Conservation (phyloP, 2,329 filamentous ascomycete species). For the Penicillium olsonii region DNA sequence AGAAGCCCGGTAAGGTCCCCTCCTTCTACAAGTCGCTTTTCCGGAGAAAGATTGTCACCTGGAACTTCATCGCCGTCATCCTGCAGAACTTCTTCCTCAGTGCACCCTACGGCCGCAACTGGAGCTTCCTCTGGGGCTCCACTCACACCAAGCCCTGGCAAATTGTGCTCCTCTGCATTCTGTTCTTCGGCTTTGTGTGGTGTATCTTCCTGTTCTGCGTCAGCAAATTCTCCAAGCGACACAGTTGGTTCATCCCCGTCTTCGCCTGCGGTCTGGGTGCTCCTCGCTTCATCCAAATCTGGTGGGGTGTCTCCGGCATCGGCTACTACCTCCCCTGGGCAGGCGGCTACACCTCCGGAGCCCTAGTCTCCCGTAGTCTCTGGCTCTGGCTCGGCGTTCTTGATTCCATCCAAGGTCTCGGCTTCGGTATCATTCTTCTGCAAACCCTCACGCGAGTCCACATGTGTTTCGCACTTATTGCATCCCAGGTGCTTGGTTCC, state of each 20-base stretch:
- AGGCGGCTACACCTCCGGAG: conserved; percentile 54
- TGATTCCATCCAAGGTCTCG: conserved; percentile 66
- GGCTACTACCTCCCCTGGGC: conserved; percentile 63
- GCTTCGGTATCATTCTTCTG: conserved; percentile 67
- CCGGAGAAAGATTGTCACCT: conserved; percentile 65
- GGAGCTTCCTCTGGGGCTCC: conserved; percentile 64
- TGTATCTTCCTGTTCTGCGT: conserved; percentile 49
- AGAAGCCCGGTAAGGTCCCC: conserved; percentile 63
- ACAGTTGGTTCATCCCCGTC: conserved; percentile 67
- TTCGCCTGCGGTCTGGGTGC: conserved; percentile 67
- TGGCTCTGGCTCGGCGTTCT: conserved; percentile 70
- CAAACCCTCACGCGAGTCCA: conserved; percentile 66
- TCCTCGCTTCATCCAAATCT: conserved; percentile 67
- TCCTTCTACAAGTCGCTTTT: conserved; percentile 65
- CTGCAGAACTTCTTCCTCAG: conserved; percentile 69
- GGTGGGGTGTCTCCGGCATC: conserved; percentile 63
- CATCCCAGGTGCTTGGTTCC: conserved; percentile 63
- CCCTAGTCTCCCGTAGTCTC: conserved; percentile 58
- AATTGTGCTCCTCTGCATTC: conserved; percentile 53
- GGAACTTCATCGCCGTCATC: conserved; percentile 66
- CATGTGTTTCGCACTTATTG: conserved; percentile 62
- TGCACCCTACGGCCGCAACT: conserved; percentile 67
- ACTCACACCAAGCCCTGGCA: conserved; percentile 58
- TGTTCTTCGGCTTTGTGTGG: conserved; percentile 61
- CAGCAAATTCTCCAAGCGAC: conserved; percentile 57